Evolutionary conservation across 1,284 basidiomycete species (phyloP), one percentile per base, ranked within the genome.

Genomic region (Ceratobasidium sp.): DNA sequence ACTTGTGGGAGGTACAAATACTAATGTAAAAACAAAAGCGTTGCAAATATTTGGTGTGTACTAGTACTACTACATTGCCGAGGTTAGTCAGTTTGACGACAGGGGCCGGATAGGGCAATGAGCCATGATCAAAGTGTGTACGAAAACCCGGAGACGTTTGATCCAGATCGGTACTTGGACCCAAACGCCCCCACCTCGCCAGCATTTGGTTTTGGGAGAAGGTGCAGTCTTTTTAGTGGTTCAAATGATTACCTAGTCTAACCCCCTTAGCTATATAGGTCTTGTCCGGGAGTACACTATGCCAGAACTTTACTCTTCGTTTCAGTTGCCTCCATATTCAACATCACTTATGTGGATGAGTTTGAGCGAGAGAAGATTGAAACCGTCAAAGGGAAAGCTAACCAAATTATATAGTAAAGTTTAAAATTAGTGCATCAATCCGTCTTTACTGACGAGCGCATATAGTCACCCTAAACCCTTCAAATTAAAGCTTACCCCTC

Each of bases 121-220:
- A 83, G 87, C 77, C 87, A 89, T 68, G 86, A 90, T 77, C 82
- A 85, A 15, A 79, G 79, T 7, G 77, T 84, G 3, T 90, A 88
- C 81, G 84, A 86, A 10, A 82, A 87, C 23, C 89, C 89, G 26
- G 84, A 84, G 63, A 79, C 79, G 2, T 90, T 90, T 81, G 81
- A 84, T n/a, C 89, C 89, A 6, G 85, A 86, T 40, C 83, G 89
- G 49, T 90, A 88, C 79, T 39, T 85, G 7, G 5, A 77, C 42
- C 46, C 26, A 3, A 33, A 26, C 23, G 49, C 56, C 28, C 72
- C 72, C 2, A 26, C 28, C n/a, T 20, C 72, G 5, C 61, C 72
- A 23, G 72, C 10, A 2, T 76, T 76, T 56, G 72, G 72, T 5
- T 66, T 76, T 53, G 72, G 72, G 26, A 61, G 72, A 15, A 58